phyloP scores from a whole-genome alignment of 768 basidiomycete species.

The Lactarius vividus region DNA sequence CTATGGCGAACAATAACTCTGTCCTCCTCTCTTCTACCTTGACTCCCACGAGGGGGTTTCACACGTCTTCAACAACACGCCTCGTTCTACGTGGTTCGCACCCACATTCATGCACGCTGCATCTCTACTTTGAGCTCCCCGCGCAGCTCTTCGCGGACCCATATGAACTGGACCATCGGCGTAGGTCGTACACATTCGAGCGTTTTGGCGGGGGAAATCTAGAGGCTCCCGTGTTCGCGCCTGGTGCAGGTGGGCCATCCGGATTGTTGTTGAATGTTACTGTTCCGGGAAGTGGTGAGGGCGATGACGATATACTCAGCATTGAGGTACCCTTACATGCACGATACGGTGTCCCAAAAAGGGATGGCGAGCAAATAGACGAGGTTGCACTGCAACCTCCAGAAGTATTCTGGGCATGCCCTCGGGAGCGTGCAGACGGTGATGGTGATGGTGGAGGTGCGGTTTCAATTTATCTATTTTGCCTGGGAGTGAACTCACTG shows the following conservation, averaged over 20 bases:
- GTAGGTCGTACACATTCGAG: conserved; percentile 13
- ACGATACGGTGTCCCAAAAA: conserved; percentile 11
- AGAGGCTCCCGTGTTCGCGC: conserved; percentile 11
- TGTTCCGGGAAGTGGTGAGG: not conserved
- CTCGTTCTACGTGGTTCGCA: conserved; percentile 3
- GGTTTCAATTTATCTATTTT: not conserved
- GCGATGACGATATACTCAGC: not conserved
- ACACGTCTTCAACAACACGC: conserved; percentile 18
- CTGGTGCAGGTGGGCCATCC: conserved; percentile 5
- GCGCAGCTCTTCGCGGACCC: conserved; percentile 1
- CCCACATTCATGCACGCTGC: not conserved
- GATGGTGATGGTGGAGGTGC: not conserved
- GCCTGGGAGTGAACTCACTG: not conserved
- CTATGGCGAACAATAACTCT: not conserved
- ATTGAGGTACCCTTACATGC: not conserved
- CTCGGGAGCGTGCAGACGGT: not conserved
- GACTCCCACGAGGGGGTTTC: conserved; percentile 12
- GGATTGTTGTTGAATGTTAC: not conserved
- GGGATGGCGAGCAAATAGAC: conserved; percentile 1
- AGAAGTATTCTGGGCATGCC: conserved; percentile 21
- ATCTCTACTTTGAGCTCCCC: not conserved
- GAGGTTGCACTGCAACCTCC: conserved; percentile 15
- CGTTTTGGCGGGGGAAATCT: conserved; percentile 21
- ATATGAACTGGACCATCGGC: conserved; percentile 15
- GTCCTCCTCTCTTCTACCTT: conserved; percentile 11